Conservation (phyloP, 2,329 filamentous ascomycete genomes). For the Pseudogymnoascus sp. region DNA sequence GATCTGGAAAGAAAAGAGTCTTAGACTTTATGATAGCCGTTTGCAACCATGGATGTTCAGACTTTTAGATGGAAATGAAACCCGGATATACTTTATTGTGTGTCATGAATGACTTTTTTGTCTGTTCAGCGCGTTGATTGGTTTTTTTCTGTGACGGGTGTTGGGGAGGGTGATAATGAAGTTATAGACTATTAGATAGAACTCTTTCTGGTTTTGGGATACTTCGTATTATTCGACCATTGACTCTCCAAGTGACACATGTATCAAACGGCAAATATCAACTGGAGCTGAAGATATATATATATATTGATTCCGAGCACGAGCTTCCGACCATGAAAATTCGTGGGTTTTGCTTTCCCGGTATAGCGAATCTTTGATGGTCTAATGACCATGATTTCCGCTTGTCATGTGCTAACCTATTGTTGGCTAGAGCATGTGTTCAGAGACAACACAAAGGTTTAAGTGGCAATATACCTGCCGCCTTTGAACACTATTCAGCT, state of each 20-base stretch:
- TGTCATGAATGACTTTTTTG: slow-evolving; percentile 2
- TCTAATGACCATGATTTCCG: too few species aligned
- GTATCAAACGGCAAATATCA: background rate
- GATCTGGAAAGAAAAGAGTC: background rate
- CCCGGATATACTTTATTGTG: slow-evolving; percentile 7
- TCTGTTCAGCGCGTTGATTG: background rate
- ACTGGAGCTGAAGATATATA: background rate
- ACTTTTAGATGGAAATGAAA: slow-evolving; percentile 10
- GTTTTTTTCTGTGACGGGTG: background rate
- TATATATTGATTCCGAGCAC: background rate
- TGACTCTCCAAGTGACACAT: background rate
- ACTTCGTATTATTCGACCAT: background rate
- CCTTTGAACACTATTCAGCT: background rate
- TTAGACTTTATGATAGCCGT: slow-evolving; percentile 3
- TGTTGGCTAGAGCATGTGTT: background rate
- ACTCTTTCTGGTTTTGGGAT: background rate
- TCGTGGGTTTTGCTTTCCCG: too few species aligned
- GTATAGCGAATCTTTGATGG: background rate
- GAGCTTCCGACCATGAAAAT: background rate
- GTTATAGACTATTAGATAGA: background rate
- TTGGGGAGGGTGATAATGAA: background rate
- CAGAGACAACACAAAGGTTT: background rate
- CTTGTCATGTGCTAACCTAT: too few species aligned
- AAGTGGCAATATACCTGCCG: background rate
- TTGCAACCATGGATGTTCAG: slow-evolving; percentile 8